Percentiles rank a stretch among this genome's conserved stretches.
phyloP scores from a whole-genome alignment of 352 stramenopile genomes.

The Albugo candida region DNA sequence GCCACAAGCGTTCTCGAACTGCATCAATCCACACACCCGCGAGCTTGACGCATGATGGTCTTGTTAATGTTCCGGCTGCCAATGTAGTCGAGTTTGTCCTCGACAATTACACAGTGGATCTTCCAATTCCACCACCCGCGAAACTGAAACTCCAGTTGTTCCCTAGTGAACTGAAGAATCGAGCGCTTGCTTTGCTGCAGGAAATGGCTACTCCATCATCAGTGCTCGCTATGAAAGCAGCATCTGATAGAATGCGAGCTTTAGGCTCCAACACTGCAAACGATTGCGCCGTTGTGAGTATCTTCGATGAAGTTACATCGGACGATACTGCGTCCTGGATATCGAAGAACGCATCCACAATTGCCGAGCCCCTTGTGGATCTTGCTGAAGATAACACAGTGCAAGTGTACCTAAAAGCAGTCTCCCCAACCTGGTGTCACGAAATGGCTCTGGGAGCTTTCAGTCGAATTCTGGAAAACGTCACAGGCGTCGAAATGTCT shows the following conservation, averaged over 20 bases:
- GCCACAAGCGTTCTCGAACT: slow-evolving; percentile 7
- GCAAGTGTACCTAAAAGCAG: slow-evolving; percentile 52
- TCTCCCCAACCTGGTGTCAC: slow-evolving; percentile 31
- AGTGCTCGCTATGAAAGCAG: slow-evolving; percentile 44
- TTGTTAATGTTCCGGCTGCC: slow-evolving; percentile 57
- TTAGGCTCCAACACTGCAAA: slow-evolving; percentile 12
- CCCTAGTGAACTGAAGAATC: slow-evolving; percentile 51
- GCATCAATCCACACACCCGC: not conserved
- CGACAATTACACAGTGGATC: slow-evolving; percentile 33
- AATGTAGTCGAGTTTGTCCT: slow-evolving; percentile 57
- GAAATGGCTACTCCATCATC: slow-evolving; percentile 61
- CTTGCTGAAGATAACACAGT: slow-evolving; percentile 55
- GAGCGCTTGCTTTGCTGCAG: slow-evolving; percentile 30
- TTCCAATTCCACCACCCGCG: slow-evolving; percentile 21
- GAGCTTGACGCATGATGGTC: slow-evolving; percentile 30
- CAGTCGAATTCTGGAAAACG: slow-evolving; percentile 48
- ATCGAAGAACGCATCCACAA: slow-evolving; percentile 55
- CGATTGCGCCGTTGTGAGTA: slow-evolving; percentile 24
- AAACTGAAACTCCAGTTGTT: slow-evolving; percentile 43
- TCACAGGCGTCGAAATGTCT: slow-evolving; percentile 45
- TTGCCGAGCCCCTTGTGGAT: slow-evolving; percentile 58
- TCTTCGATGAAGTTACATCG: slow-evolving; percentile 42
- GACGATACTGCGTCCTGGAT: slow-evolving; percentile 63
- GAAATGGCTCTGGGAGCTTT: slow-evolving; percentile 55
- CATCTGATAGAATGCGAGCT: slow-evolving; percentile 32